Evolutionary conservation across 257 asterid species (phyloP), one percentile per base, ranked within the genome.

Genomic region (Jasminum sambac): DNA sequence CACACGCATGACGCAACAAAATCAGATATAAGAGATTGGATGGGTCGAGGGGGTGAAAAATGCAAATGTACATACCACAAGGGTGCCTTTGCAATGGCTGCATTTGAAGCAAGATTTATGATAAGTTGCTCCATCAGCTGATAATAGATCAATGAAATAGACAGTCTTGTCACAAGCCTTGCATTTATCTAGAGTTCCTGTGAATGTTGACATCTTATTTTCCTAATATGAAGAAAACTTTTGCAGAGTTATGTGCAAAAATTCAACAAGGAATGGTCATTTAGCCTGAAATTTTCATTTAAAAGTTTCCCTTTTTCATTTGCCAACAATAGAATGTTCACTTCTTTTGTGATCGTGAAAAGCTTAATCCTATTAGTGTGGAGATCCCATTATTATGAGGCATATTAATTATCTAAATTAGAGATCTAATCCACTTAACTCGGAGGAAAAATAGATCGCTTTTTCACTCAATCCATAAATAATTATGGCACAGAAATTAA

Each of bases 61-160:
- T 30, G 1, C 14, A 30, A 8, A 7, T 12, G 19, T 40, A 79
- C 68, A 41, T 80, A 92, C 98, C 79, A 88, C 90, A 81, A 90
- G 96, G 48, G 95, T 84, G 12, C 91, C 93, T 76, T 89, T 89
- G 88, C 97, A 91, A 11, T 89, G 96, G 78, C 85, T 82, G 80
- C 90, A 85, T 80, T 85, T 85, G 90, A 85, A 85, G 84, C 87
- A 85, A 0, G 80, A 73, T 72, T 82, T 85, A 69, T 85, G 90
- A 69, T 40, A 85, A 26, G 77, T 82, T 12, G 79, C 87, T 34
- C 87, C 90, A 72, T 85, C 90, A 16, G 90, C 87, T 57, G 90
- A 75, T 76, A 85, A 72, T 64, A 82, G 50, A 78, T 85, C 90
- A 9, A 82, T 80, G 46, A 85, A 85, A 66, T 85, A 85, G 26